Base-by-base conservation (phyloP, 2,329 filamentous ascomycete species). In the Allantophomopsis cytisporea region DNA sequence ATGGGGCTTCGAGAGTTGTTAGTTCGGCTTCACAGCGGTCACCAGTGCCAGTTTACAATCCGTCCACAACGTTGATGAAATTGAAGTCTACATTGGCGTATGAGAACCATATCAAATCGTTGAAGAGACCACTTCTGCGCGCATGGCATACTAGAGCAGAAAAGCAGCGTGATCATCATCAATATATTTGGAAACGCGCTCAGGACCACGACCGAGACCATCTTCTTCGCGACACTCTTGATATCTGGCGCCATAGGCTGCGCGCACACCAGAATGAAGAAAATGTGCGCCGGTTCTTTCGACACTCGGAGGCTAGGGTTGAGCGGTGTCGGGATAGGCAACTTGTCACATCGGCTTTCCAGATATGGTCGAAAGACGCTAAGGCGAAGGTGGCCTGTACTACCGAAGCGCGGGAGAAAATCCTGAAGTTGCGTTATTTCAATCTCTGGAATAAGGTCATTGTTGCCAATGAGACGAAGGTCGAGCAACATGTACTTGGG, bases 401-500 rank as follows among this genome's bases (percentile, higher is more conserved):
- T 4, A 73, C 71, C 4, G 66, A 76, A 33, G 84, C 83, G 15
- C 70, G 81, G 45, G 67, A 75, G 44, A 81, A 85, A 53, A 75
- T 88, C 43, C 61, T 91, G 39, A 68, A 79, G 40, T 74, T 72
- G 11, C 72, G 73, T 40, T 79, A 77, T 44, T 85, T 84, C 56
- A 73, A 72, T 42, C 74, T 74, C 7, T 86, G 81, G 81, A 67
- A 71, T 18, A 68, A 75, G 42, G 73, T 83, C 40, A 80, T 77
- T 10, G 47, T 47, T 36, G 48, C 50, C 12, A 56, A 52, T 36
- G 54, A 56, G 40, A 50, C 66, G 33, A 69, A 69, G 47, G 60
- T 63, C 10, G 62, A 66, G 34, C 57, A 68, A 28, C 67, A 76
- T 41, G 60, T 69, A 14, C 48, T 73, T 7, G 63, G 59, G 36